Evolutionary conservation across 108 stramenopile genomes (phyloP).

Genomic region (Mayamaea pseudoterrestris): DNA sequence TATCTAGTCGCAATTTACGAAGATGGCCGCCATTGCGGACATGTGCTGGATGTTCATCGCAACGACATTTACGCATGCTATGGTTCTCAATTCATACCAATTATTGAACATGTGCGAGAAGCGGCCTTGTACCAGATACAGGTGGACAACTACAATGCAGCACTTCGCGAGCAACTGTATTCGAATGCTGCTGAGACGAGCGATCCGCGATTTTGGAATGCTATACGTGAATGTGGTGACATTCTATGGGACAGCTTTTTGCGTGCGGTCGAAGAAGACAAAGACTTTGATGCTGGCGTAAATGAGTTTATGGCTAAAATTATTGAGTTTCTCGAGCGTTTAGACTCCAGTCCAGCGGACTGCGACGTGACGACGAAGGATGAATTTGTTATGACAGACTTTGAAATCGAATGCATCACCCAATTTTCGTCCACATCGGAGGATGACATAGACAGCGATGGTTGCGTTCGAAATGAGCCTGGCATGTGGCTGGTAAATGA

Average conservation of each 20-base stretch:
- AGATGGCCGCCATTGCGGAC: conserved; percentile 22
- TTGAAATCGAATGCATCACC: conserved; percentile 1
- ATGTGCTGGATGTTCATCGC: conserved; percentile 37
- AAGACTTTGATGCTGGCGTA: conserved; percentile 67
- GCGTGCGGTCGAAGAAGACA: conserved; percentile 64
- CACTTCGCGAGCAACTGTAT: conserved; percentile 23
- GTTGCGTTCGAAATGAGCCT: conserved; percentile 2
- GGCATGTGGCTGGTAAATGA: conserved; percentile 40
- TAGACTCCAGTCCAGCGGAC: no score
- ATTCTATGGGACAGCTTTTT: conserved; percentile 62
- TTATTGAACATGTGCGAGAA: conserved; percentile 65
- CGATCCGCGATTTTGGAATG: conserved; percentile 26
- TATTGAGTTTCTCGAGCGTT: conserved; percentile 50
- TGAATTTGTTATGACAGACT: conserved; percentile 1
- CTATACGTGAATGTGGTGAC: conserved; percentile 47
- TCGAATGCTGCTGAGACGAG: neutral
- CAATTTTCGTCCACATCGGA: neutral
- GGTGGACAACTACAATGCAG: conserved; percentile 53
- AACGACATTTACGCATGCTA: conserved; percentile 49
- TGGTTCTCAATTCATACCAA: conserved; percentile 65
- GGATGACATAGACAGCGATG: neutral
- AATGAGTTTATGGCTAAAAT: conserved; percentile 52
- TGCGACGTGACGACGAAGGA: no score
- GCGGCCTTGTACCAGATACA: conserved; percentile 69
- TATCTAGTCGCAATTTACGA: conserved; percentile 40